Base-by-base conservation (phyloP, 805 yeast species). In the Zygoascus ofunaensis region DNA sequence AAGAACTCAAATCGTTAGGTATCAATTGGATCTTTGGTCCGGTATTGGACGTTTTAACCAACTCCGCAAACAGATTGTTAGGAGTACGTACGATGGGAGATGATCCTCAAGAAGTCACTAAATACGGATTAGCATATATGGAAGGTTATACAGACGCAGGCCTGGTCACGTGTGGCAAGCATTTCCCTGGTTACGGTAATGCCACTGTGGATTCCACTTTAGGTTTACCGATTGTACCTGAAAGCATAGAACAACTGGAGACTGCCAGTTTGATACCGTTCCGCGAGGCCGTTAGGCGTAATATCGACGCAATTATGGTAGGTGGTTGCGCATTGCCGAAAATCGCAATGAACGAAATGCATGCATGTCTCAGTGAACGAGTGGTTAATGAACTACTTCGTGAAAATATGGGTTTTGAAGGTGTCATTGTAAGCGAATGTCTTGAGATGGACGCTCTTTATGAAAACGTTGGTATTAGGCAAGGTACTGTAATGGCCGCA, bases 311-410 rank as follows among this genome's bases (percentile, higher is more conserved):
- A 1, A 62, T 78, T 15, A 65, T 72, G 57, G 80, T 77, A 3
- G 79, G 81, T 14, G 82, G 82, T 14, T 77, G 81, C 50, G 82
- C 80, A 1, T 76, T 78, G 12, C 83, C 84, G 0, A 70, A 73
- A 34, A 69, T 78, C 14, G 68, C 77, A 21, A 77, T 77, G 8
- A 76, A 74, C 49, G 83, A 79, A 52, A 70, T 74, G 32, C 81
- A 77, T 55, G 82, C 82, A 3, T 77, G 82, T 49, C 62, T 79
- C 45, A 71, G 77, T 26, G 80, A 80, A 4, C 58, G 70, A 1
- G 63, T 78, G 5, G 63, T 78, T 7, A 68, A 71, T 26, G 74
- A 73, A 41, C 57, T 78, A 18, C 59, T 78, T 32, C 58, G 83
- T 24, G 63, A 66, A 26, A 76, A 76, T 30, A 54, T 77, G 49